Conservation (phyloP, 2,329 filamentous ascomycete species). For the Stagonosporopsis cucurbitacearum region DNA sequence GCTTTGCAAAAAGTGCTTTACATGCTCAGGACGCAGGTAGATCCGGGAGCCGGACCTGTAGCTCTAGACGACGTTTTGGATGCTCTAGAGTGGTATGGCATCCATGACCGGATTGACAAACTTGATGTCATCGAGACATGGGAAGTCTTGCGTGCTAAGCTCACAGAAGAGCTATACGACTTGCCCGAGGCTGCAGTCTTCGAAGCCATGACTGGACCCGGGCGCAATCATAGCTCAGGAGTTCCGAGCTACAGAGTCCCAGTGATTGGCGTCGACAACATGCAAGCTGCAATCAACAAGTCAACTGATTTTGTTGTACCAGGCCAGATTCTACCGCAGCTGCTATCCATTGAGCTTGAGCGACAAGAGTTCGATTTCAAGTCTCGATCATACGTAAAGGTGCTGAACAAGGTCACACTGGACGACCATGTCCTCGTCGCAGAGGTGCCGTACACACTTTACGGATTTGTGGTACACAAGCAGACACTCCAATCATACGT, state of each 20-base stretch:
- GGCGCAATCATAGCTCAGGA: conserved; percentile 40
- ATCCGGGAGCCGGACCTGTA: conserved; percentile 45
- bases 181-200: conserved; percentile 52
- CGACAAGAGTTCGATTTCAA: conserved; percentile 63
- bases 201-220: conserved; percentile 56
- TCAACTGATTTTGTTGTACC: conserved; percentile 33
- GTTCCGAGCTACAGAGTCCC: conserved; percentile 47
- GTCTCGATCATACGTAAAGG: conserved; percentile 63
- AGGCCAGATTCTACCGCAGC: conserved; percentile 50
- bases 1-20: conserved; percentile 61
- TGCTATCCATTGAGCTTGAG: conserved; percentile 63
- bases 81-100: conserved; percentile 51
- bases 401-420: conserved; percentile 62
- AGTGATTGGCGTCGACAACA: conserved; percentile 44
- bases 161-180: conserved; percentile 60
- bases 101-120: conserved; percentile 48
- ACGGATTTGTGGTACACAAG: conserved; percentile 66
- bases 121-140: conserved; percentile 62
- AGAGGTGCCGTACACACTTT: conserved; percentile 60
- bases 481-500: conserved; percentile 64
- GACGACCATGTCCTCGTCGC: conserved; percentile 61
- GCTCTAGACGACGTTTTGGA: conserved; percentile 45
- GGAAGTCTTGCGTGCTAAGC: conserved; percentile 59
- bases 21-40: conserved; percentile 54
- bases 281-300: conserved; percentile 53